Evolutionary conservation across 352 stramenopile genomes (phyloP).

Genomic region (Blastocystis hominis): DNA sequence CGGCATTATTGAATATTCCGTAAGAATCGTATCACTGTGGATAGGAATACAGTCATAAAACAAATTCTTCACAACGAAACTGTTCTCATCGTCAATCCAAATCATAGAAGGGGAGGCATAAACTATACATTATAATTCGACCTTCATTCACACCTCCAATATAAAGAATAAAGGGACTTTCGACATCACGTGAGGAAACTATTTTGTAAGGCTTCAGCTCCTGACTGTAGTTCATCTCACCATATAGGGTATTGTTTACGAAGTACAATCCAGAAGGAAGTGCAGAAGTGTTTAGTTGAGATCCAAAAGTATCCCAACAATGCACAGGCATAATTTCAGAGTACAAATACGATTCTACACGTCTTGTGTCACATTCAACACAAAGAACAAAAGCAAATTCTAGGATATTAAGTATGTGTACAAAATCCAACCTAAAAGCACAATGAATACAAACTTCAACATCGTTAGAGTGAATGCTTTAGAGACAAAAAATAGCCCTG

Average conservation of each 20-base stretch:
- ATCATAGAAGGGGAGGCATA: background rate
- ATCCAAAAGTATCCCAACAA: slow-evolving; percentile 47
- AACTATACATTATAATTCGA: background rate
- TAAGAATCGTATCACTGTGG: slow-evolving; percentile 3
- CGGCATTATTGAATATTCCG: background rate
- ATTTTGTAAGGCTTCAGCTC: background rate
- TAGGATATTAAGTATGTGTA: background rate
- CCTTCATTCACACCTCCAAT: background rate
- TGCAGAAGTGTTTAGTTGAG: background rate
- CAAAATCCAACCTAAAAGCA: background rate
- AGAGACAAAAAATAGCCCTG: background rate
- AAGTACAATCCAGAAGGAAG: slow-evolving; percentile 10
- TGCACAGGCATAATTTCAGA: background rate
- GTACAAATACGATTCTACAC: background rate
- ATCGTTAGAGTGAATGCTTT: background rate
- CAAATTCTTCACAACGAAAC: background rate
- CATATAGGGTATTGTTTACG: background rate
- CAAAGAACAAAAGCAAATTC: background rate
- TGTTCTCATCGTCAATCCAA: background rate
- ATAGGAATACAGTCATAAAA: slow-evolving; percentile 40
- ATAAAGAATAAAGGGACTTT: background rate
- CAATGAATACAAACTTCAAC: background rate
- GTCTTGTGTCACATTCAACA: background rate
- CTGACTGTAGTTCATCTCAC: background rate
- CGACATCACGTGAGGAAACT: background rate